A percentile compares a stretch with the other conserved stretches of the same genome.
phyloP scores from a whole-genome alignment of 441 rosid genomes.

The Rhodomyrtus psidioides region DNA sequence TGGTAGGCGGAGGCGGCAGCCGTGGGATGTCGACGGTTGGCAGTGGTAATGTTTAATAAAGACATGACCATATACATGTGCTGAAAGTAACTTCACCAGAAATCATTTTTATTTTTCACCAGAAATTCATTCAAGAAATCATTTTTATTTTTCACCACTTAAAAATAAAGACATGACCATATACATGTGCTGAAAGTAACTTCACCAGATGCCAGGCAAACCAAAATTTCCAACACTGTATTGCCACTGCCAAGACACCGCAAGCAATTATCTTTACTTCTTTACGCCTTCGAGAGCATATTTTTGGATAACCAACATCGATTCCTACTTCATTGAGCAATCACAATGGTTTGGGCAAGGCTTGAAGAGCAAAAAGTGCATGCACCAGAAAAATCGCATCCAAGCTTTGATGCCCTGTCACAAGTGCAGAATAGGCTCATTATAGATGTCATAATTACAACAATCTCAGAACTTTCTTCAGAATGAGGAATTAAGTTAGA shows the following conservation, averaged over 20 bases:
- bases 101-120: too few species aligned
- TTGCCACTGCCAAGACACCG: not conserved
- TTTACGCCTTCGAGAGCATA: not conserved
- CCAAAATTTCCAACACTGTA: not conserved
- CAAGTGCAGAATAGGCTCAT: not conserved
- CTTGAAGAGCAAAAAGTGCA: conserved; percentile 61
- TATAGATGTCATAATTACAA: not conserved
- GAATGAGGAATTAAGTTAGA: not conserved
- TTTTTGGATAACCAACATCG: not conserved
- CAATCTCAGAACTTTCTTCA: not conserved
- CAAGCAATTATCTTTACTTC: not conserved
- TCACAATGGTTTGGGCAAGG: conserved; percentile 29
- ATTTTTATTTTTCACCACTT: not conserved
- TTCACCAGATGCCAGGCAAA: not conserved
- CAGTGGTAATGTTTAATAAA: too few species aligned
- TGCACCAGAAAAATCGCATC: conserved; percentile 72
- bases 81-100: too few species aligned
- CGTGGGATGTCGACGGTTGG: too few species aligned
- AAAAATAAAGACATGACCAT: not conserved
- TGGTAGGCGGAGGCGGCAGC: too few species aligned
- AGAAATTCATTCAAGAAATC: too few species aligned
- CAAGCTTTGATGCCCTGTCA: conserved; percentile 80
- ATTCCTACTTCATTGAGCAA: not conserved
- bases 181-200: not conserved
- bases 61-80: too few species aligned